These are phyloP conservation scores for Wickerhamiella azymoides DNA, from an alignment of 805 yeast genomes.

Conservation along the genomic window DNA sequence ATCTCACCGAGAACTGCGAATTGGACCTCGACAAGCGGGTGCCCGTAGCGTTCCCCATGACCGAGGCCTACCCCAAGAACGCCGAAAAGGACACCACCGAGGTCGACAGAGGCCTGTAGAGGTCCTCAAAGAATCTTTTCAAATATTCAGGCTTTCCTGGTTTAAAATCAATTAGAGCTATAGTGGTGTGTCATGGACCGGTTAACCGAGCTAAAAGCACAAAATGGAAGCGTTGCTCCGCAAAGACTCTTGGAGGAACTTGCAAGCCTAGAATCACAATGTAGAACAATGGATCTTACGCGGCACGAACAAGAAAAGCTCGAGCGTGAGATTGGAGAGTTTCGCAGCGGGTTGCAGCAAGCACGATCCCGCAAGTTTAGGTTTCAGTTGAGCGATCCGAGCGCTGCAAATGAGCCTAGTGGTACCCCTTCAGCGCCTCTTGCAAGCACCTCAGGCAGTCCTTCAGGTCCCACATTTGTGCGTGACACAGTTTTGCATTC, in stretches of 20 bases:
- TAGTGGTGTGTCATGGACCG: neutral
- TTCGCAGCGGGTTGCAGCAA: neutral
- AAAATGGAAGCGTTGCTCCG: neutral
- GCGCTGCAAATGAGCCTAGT: neutral
- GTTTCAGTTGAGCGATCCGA: neutral
- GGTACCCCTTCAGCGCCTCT: neutral
- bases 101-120: no score
- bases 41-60: no score
- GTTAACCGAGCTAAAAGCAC: neutral
- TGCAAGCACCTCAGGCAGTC: no score
- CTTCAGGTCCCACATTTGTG: neutral
- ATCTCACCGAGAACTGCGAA: no score
- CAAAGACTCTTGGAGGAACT: neutral
- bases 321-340: neutral
- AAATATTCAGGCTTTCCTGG: no score
- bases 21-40: no score
- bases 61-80: no score
- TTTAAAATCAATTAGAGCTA: no score
- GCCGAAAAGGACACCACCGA: no score
- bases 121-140: no score
- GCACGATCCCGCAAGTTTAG: neutral
- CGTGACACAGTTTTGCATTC: neutral
- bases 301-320: neutral
- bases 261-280: neutral
- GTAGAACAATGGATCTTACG: neutral